phyloP scores from a whole-genome alignment of 1,284 basidiomycete species.

The Coniferiporia weirii region DNA sequence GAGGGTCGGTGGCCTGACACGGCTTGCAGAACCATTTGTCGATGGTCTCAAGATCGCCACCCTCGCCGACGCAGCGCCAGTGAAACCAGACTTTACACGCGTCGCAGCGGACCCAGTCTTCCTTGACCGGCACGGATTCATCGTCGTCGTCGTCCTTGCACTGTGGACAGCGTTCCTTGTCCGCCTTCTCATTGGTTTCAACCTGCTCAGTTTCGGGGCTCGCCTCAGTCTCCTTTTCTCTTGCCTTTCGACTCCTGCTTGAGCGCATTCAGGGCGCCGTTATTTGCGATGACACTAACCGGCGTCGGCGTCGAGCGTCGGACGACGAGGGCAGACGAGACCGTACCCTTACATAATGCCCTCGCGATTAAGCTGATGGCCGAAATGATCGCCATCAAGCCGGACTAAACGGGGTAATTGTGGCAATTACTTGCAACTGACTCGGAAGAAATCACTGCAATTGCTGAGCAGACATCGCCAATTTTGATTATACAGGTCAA shows the following conservation, averaged over 20 bases:
- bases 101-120: conserved; percentile 43
- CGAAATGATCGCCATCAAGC: too few relatives aligned
- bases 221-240: not conserved
- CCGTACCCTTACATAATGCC: not conserved
- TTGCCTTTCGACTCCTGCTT: not conserved
- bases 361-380: too few relatives aligned
- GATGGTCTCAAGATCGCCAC: conserved; percentile 52
- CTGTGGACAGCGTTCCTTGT: conserved; percentile 20
- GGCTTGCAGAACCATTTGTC: conserved; percentile 68
- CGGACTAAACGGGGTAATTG: too few relatives aligned
- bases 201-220: not conserved
- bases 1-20: conserved; percentile 56
- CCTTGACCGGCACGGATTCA: conserved; percentile 10
- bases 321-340: not conserved
- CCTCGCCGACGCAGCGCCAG: conserved; percentile 72
- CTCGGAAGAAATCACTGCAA: too few relatives aligned
- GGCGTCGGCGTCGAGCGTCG: not conserved
- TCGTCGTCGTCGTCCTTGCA: conserved; percentile 17
- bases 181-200: not conserved
- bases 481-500: too few relatives aligned
- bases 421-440: too few relatives aligned
- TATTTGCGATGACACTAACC: not conserved
- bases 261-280: conserved; percentile 4
- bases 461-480: too few relatives aligned
- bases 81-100: conserved; percentile 77